These are phyloP conservation scores for Chaetoscypha palmicola DNA, from an alignment of 2,329 filamentous ascomycete species.

Conservation along the genomic window DNA sequence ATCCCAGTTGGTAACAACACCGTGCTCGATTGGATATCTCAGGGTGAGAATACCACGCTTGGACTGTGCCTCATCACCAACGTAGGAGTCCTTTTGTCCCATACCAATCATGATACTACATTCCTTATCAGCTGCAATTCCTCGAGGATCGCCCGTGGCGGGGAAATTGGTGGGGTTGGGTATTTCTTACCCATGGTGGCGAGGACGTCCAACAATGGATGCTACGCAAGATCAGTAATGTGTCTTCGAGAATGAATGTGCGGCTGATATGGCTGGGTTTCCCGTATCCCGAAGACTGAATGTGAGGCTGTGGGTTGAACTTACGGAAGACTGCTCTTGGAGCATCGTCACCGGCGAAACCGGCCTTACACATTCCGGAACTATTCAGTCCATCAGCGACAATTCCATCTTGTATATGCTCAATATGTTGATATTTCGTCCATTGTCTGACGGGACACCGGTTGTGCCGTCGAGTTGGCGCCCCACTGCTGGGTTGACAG, in stretches of 20 bases:
- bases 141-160: constrained; percentile 13
- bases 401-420: constrained; percentile 10
- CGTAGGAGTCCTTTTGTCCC: constrained; percentile 99
- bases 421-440: constrained; percentile 8
- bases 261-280: not conserved
- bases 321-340: constrained; percentile 99
- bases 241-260: constrained; percentile 15
- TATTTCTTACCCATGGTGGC: constrained; percentile 92
- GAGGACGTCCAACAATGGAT: constrained; percentile 98
- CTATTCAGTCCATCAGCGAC: constrained; percentile 42
- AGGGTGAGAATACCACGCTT: constrained; percentile 99
- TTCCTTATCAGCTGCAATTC: constrained; percentile 27
- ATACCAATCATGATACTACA: constrained; percentile 99
- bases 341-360: constrained; percentile 99
- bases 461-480: constrained; percentile 12
- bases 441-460: no score
- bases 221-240: constrained; percentile 45
- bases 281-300: not conserved
- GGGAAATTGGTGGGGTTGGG: constrained; percentile 20
- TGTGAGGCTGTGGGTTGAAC: constrained; percentile 40
- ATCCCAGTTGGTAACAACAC: constrained; percentile 99
- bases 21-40: constrained; percentile 99
- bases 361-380: constrained; percentile 99
- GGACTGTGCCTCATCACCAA: constrained; percentile 99
- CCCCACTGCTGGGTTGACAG: constrained; percentile 22